Evolutionary conservation across 768 basidiomycete species (phyloP), one percentile per base, ranked within the genome.

Genomic region (Pisolithus sp.): DNA sequence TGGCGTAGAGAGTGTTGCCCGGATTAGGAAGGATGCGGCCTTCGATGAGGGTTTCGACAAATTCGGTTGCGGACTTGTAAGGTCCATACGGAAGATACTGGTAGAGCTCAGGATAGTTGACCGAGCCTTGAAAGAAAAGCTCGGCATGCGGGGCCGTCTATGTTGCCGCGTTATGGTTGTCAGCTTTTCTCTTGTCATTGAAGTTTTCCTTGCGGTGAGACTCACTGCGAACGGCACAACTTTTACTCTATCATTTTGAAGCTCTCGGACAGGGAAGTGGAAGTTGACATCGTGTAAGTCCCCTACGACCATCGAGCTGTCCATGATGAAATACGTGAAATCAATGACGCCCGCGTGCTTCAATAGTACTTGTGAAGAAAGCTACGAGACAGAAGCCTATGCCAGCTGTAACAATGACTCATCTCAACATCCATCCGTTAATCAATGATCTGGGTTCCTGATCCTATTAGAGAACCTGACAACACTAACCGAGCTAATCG

Each of bases 1-100:
- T 67, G 36, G 75, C 76, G 56, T 79, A 82, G n/a, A 81, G 63
- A 12, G 76, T 49, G 7, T 52, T 48, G 34, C 61, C 60, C 2
- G 65, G 66, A 44, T 75, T 62, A 3, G 67, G 58, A 2, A 60
- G 65, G 36, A 81, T 68, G 24, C 66, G 64, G 12, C 55, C 58
- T 18, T 71, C 61, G 54, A 76, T 55, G 42, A 76, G 61, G 5
- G 61, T 64, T 8, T 63, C 50, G 5, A 67, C 49, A 53, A 77
- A 74, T 13, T 73, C 67, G 1, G 70, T 54, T 3, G 67, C 45
- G 38, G 71, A 66, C 3, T 58, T 38, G 54, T 73, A 81, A 2
- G 80, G 79, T 1, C 78, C 77, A 51, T 73, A 77, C 4, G 81
- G 74, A 4, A 83, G 65, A 62, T 78, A 76, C 2, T 62, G 58